Evolutionary conservation across 208 protist species (phyloP).

Genomic region (Crithidia bombi): DNA sequence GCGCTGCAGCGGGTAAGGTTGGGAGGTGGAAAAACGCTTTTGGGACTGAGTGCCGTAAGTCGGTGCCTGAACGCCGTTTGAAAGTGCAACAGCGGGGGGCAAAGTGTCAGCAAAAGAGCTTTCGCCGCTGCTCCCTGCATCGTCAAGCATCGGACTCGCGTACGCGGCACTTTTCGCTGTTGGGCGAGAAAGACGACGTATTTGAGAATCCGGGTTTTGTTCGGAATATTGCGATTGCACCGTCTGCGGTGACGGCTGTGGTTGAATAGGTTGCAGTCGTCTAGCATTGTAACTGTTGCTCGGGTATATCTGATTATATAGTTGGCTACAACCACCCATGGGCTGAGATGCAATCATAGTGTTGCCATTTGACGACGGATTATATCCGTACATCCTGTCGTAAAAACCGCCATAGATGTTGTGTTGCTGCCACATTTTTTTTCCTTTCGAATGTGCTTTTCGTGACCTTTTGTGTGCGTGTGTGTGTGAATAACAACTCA

Average conservation of each 20-base stretch:
- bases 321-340: not conserved
- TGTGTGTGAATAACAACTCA: no score
- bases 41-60: not conserved
- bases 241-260: not conserved
- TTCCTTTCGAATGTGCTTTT: not conserved
- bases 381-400: conserved; percentile 1
- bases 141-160: not conserved
- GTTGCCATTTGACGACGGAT: not conserved
- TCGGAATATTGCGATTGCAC: not conserved
- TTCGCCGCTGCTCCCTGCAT: not conserved
- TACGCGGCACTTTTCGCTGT: not conserved
- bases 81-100: not conserved
- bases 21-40: not conserved
- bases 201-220: not conserved
- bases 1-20: not conserved
- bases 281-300: conserved; percentile 6
- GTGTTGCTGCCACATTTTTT: conserved; percentile 7
- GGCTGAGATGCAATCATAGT: not conserved
- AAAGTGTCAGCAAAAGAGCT: not conserved
- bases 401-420: conserved; percentile 5
- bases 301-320: not conserved
- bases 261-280: not conserved
- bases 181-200: conserved; percentile 5
- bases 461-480: no score
- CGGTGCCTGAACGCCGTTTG: not conserved